phyloP scores from a whole-genome alignment of 495 filamentous ascomycete species.

The Lepraria neglecta region DNA sequence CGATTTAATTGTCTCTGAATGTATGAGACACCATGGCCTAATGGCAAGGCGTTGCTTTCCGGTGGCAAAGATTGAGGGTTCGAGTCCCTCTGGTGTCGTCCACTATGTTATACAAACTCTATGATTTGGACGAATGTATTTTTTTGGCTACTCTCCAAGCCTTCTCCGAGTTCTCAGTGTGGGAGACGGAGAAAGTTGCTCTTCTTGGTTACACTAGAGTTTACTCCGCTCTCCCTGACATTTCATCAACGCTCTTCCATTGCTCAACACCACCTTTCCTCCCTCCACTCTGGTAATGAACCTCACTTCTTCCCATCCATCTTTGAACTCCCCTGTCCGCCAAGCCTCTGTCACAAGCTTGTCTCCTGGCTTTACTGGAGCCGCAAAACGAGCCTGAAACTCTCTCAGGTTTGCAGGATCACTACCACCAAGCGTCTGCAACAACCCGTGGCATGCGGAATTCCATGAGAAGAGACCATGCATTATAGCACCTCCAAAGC shows the following conservation, averaged over 20 bases:
- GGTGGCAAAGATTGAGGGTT: conserved; percentile 34
- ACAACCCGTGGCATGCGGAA: conserved; percentile 64
- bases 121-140: no score
- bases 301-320: conserved; percentile 73
- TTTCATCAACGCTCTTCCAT: conserved; percentile 75
- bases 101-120: no score
- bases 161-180: background rate
- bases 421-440: conserved; percentile 65
- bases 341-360: conserved; percentile 47
- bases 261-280: conserved; percentile 74
- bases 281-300: conserved; percentile 66
- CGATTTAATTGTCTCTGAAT: background rate
- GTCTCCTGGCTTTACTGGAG: conserved; percentile 68
- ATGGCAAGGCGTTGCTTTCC: conserved; percentile 35
- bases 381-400: conserved; percentile 83
- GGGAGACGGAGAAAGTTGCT: background rate
- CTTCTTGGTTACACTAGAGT: conserved; percentile 41
- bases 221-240: conserved; percentile 54
- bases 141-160: background rate
- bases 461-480: conserved; percentile 87
- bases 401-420: conserved; percentile 73
- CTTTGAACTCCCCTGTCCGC: conserved; percentile 48
- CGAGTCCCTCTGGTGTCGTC: conserved; percentile 26
- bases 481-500: conserved; percentile 82
- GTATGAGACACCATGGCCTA: conserved; percentile 23